These are phyloP conservation scores for Helminthosporium solani DNA, from an alignment of 2,329 filamentous ascomycete genomes.

Conservation along the genomic window DNA sequence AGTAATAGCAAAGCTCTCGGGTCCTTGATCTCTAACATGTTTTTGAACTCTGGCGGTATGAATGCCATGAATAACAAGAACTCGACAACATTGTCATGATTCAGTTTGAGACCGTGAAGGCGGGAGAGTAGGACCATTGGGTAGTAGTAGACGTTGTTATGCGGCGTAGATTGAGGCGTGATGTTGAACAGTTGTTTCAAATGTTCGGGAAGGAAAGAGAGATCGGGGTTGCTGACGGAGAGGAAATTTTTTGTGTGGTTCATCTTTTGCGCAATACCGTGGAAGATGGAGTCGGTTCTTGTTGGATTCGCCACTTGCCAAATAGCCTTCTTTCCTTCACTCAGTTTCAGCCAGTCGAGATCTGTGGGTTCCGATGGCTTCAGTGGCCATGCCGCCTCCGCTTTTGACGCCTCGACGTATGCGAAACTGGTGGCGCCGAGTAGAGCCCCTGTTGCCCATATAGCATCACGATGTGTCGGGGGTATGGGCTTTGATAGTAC, in stretches of 20 bases:
- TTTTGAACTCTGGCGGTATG: slow-evolving; percentile 48
- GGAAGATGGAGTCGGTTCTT: slow-evolving; percentile 52
- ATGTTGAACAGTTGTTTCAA: slow-evolving; percentile 36
- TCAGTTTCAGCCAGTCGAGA: slow-evolving; percentile 61
- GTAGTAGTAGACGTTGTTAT: slow-evolving; percentile 28
- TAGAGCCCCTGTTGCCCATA: slow-evolving; percentile 51
- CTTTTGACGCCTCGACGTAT: slow-evolving; percentile 45
- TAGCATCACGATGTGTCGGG: slow-evolving; percentile 47
- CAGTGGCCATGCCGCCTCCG: slow-evolving; percentile 59
- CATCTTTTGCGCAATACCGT: slow-evolving; percentile 28
- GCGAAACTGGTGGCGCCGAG: slow-evolving; percentile 51
- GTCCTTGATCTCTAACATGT: slow-evolving; percentile 54
- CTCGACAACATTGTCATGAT: slow-evolving; percentile 45
- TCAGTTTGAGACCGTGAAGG: slow-evolving; percentile 40
- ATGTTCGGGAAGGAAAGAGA: slow-evolving; percentile 32
- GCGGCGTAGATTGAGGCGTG: slow-evolving; percentile 16
- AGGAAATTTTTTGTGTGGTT: slow-evolving; percentile 11
- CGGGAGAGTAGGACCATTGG: slow-evolving; percentile 43
- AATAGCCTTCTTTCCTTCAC: slow-evolving; percentile 57
- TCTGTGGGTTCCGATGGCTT: slow-evolving; percentile 46
- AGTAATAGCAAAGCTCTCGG: slow-evolving; percentile 56
- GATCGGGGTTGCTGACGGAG: slow-evolving; percentile 12
- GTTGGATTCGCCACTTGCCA: slow-evolving; percentile 54
- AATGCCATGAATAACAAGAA: slow-evolving; percentile 53
- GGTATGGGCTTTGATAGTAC: slow-evolving; percentile 43